Base-by-base conservation (phyloP, 306 rosid genomes). In the Adenanthera pavonina region DNA sequence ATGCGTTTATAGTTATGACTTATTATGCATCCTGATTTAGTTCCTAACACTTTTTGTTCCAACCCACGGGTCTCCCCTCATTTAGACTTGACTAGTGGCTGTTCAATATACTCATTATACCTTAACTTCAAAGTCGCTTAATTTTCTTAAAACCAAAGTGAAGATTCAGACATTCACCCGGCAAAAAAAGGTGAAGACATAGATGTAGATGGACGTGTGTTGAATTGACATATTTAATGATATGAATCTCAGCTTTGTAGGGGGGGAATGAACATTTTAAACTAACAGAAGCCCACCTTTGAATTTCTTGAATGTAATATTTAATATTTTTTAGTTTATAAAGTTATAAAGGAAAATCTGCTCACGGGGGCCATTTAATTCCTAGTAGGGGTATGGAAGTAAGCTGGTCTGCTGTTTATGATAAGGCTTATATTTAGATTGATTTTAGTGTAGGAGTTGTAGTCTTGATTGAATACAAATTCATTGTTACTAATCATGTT, bases 371-470 rank as follows among this genome's bases (percentile, higher is more conserved):
- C 69, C 20, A 25, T 72, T 80, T 48, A 65, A 72, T 38, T 64
- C 53, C 35, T 56, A 30, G 69, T 48, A 65, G 73, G 53, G 75
- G 73, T 65, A 25, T 73, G 78, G 70, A 48, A 38, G 77, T 69
- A 72, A 65, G 74, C 46, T 54, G 15, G 30, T 77, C 52, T 12
- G 2, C 35, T 2, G 36, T 73, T 43, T n/a, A n/a, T 17, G n/a
- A 56, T 36, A 36, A 40, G 11, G 2, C 46, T 20, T 19, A 5
- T 38, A 52, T 40, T 72, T 56, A 5, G 19, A 60, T 59, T 48
- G 44, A 54, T 78, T 44, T 67, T 3, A 1, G 52, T 81, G 48
- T 56, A 48, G 66, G 43, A 77, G 41, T 52, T 68, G 68, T 56
- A 19, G n/a, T 30, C 25, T 57, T 53, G 48, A 78, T 72, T 65